Evolutionary conservation across 352 stramenopile genomes (phyloP), one percentile per base, ranked within the genome.

Genomic region (Phytophthora pinifolia): DNA sequence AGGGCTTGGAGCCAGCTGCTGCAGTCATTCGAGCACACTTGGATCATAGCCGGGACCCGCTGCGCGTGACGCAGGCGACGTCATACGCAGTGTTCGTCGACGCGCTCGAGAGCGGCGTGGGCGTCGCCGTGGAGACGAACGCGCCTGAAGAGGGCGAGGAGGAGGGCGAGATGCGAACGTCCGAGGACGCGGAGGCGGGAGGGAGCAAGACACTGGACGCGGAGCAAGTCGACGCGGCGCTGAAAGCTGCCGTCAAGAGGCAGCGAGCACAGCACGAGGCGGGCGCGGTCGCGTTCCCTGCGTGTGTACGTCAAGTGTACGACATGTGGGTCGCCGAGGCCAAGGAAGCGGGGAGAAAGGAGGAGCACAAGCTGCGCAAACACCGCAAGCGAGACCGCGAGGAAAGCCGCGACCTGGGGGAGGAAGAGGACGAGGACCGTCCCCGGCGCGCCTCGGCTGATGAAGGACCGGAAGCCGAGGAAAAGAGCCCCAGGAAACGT

Each of bases 71-170:
- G 0, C 62, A 74, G 22, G 46, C 59, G 9, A 77, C 70, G 6
- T 74, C 54, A 10, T 86, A 65, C 25, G 63, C 72, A 5, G 66
- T 58, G 0, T 89, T 83, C 50, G 36, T 31, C 1, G 47, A 59
- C 10, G 72, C 63, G 1, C 46, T 89, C 1, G 54, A 66, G 14
- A 59, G 45, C 30, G 70, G 76, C 9, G 66, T 88, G 4, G 37
- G 57, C 9, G 25, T 52, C 4, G 38, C 46, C 7, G 42, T 85
- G 17, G 73, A 88, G 3, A 67, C 53, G 6, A 85, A 84, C 27
- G 68, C 75, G 12, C 65, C 71, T 15, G 78, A 91, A 50, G 76
- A 91, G 57, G 79, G n/a, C n/a, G n/a, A n/a, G n/a, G n/a, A n/a
- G n/a, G n/a, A n/a, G n/a, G n/a, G n/a, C n/a, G n/a, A n/a, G n/a